Evolutionary conservation across 1,139 yeast genomes (phyloP), one percentile per base, ranked within the genome.

Genomic region (Kodamaea ohmeri): DNA sequence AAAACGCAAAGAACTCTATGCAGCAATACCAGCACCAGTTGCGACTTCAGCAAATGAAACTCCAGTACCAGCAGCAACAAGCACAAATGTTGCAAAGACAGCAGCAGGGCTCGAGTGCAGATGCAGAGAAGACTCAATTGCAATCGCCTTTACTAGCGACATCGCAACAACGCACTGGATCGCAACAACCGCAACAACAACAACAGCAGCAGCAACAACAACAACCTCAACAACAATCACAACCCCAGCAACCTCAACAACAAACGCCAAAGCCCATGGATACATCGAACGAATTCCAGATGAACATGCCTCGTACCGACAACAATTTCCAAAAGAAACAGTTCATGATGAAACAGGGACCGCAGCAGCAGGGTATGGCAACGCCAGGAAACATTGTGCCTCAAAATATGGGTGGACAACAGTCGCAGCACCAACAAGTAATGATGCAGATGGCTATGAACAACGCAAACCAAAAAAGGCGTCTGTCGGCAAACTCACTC

Each of bases 251-350:
- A 15, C 8, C 25, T 24, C 43, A 26, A 19, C 31, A 20, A 24
- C 33, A 29, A 19, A 25, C 25, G 9, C 38, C 24, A 6, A 26
- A 32, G 27, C 39, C 22, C 34, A 32, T 30, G 15, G 20, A 50
- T 37, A 9, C 28, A 6, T 24, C 26, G 26, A 54, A 43, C 33
- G 63, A 57, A 22, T 57, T 57, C 41, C 64, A 59, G 41, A 42
- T 51, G 43, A 59, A 53, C 36, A 41, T 58, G 27, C 40, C 55
- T 32, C 49, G 55, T 32, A 56, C 57, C 61, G 63, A 57, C 24
- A 53, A 58, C 36, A 52, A 56, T 40, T 34, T 53, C 27, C 64
- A 57, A 36, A 50, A 55, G 42, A 54, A 54, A 24, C 63, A 57
- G 38, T 52, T 51, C 33, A 35, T 56, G 38, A 42, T 54, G 45